phyloP scores from a whole-genome alignment of 2,329 filamentous ascomycete genomes.

The Claviceps citrina region DNA sequence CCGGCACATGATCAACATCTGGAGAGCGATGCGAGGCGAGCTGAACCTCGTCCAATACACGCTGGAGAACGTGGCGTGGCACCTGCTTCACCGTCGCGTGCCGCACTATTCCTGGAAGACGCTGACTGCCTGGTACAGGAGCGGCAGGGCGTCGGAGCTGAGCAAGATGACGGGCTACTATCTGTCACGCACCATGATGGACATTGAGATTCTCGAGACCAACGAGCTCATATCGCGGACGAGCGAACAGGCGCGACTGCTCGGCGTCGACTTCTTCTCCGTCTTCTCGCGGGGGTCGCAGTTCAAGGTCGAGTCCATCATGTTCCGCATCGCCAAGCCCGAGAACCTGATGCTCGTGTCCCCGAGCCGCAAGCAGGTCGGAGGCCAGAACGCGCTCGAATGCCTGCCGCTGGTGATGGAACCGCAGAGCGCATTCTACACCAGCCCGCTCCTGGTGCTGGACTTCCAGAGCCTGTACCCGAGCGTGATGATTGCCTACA shows the following conservation, averaged over 20 bases:
- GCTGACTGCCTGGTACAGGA: slow-evolving; percentile 69
- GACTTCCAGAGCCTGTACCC: slow-evolving; percentile 96
- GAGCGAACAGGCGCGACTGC: slow-evolving; percentile 80
- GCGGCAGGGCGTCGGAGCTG: slow-evolving; percentile 51
- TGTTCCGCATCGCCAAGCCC: slow-evolving; percentile 96
- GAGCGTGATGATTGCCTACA: slow-evolving; percentile 98
- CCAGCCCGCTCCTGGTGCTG: slow-evolving; percentile 71
- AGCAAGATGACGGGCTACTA: slow-evolving; percentile 68
- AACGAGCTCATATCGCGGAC: slow-evolving; percentile 82
- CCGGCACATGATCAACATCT: slow-evolving; percentile 91
- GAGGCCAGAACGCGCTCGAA: slow-evolving; percentile 83
- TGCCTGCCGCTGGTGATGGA: slow-evolving; percentile 96
- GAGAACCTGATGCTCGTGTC: slow-evolving; percentile 87
- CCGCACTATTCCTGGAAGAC: slow-evolving; percentile 73
- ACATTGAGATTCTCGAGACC: slow-evolving; percentile 79
- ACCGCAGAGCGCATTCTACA: slow-evolving; percentile 88
- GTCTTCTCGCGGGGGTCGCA: slow-evolving; percentile 91
- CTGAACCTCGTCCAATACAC: slow-evolving; percentile 86
- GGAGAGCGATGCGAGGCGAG: slow-evolving; percentile 90
- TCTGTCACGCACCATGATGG: slow-evolving; percentile 55
- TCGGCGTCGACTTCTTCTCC: slow-evolving; percentile 93
- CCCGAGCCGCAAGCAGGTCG: slow-evolving; percentile 81
- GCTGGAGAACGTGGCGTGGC: slow-evolving; percentile 89
- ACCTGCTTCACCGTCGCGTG: slow-evolving; percentile 71
- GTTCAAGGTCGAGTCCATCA: slow-evolving; percentile 96